phyloP scores from a whole-genome alignment of 805 yeast genomes.

The Blastobotrys parvus region DNA sequence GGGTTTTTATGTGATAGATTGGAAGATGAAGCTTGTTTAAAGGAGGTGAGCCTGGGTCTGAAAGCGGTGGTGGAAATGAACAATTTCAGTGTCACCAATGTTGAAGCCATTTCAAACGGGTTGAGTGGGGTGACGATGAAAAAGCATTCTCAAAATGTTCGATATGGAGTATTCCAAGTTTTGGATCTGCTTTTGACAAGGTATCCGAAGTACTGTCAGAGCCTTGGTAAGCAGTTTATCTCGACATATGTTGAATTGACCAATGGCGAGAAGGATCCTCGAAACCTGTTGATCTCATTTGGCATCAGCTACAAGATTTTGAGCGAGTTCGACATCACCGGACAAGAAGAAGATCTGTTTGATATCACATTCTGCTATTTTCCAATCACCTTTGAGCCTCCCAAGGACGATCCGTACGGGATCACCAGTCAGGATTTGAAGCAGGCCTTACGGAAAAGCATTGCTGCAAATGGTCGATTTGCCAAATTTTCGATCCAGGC shows the following conservation, averaged over 20 bases:
- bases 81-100: constrained; percentile 34
- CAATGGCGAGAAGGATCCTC: constrained; percentile 89
- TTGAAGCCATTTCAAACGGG: constrained; percentile 24
- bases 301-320: constrained; percentile 43
- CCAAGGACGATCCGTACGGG: constrained; percentile 77
- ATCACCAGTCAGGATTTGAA: constrained; percentile 71
- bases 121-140: constrained; percentile 28
- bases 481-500: constrained; percentile 71
- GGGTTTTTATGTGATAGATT: constrained; percentile 58
- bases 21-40: constrained; percentile 51
- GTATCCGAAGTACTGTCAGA: constrained; percentile 2
- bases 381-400: constrained; percentile 92
- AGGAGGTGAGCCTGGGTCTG: constrained; percentile 48
- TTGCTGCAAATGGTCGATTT: constrained; percentile 52
- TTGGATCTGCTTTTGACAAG: constrained; percentile 23
- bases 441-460: constrained; percentile 47
- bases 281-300: constrained; percentile 69
- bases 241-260: constrained; percentile 59
- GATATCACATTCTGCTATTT: constrained; percentile 91
- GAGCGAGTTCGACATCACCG: constrained; percentile 33
- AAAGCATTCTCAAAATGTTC: constrained; percentile 24
- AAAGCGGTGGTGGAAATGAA: constrained; percentile 43
- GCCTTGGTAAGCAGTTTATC: constrained; percentile 36
- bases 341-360: constrained; percentile 57
- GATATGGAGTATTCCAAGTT: constrained; percentile 52